A percentile compares a stretch with the other conserved stretches of the same genome.
phyloP scores from a whole-genome alignment of 495 filamentous ascomycete species.

The Elasticomyces elasticus region DNA sequence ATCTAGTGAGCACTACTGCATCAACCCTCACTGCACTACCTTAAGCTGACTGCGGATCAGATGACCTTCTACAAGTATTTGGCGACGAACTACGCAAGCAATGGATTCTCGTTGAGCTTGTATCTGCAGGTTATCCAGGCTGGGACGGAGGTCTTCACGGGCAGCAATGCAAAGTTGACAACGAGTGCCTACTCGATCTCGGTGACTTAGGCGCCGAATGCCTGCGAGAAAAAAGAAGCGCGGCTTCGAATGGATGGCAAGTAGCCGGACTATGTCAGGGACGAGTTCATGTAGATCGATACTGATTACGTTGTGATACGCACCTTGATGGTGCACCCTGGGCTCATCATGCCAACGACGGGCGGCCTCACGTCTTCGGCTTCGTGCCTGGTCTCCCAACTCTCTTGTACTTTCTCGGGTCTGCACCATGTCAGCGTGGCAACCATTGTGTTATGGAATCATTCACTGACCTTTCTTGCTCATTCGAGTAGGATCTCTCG shows the following conservation, averaged over 20 bases:
- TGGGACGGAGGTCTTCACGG: constrained; percentile 10
- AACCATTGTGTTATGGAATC: not conserved
- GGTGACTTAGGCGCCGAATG: not conserved
- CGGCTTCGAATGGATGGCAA: too few species aligned
- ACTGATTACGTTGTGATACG: too few species aligned
- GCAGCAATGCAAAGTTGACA: constrained; percentile 7
- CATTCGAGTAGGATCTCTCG: constrained; percentile 18
- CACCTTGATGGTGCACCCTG: too few species aligned
- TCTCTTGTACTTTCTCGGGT: constrained; percentile 64
- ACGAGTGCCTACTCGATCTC: constrained; percentile 12
- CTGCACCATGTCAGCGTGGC: constrained; percentile 23
- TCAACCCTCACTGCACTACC: not conserved
- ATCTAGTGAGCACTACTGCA: not conserved
- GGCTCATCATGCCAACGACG: too few species aligned
- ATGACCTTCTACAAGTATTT: constrained; percentile 14
- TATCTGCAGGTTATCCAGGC: constrained; percentile 13
- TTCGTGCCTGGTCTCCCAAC: constrained; percentile 20
- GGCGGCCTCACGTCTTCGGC: constrained; percentile 19
- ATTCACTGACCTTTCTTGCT: constrained; percentile 21
- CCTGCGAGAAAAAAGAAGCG: too few species aligned
- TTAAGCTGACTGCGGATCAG: not conserved
- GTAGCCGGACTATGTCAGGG: too few species aligned
- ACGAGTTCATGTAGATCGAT: too few species aligned
- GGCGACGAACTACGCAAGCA: constrained; percentile 8
- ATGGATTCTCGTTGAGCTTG: constrained; percentile 7